phyloP scores from a whole-genome alignment of 305 asterid species.

The Fraxinus sp. region DNA sequence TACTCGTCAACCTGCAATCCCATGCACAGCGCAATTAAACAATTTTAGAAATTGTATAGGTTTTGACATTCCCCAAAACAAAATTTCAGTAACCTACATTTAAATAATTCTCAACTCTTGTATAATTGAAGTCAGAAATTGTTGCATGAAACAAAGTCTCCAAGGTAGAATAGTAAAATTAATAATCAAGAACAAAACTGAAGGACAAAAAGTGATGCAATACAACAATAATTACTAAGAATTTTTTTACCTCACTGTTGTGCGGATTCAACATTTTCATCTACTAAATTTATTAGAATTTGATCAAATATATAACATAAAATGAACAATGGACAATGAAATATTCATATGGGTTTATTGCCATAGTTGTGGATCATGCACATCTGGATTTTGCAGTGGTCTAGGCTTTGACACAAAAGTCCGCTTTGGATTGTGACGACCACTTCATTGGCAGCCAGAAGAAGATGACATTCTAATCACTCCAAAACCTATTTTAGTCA shows the following conservation, averaged over 20 bases:
- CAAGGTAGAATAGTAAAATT: too few relatives aligned
- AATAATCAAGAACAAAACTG: too few relatives aligned
- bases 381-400: not conserved
- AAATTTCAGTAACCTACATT: not conserved
- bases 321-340: not conserved
- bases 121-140: not conserved
- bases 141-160: too few relatives aligned
- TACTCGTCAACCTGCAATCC: slow-evolving; percentile 37
- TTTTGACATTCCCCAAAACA: not conserved
- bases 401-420: not conserved
- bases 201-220: not conserved
- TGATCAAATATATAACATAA: not conserved
- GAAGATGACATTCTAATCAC: not conserved
- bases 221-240: too few relatives aligned
- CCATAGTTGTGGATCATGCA: not conserved
- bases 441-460: not conserved
- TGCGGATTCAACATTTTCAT: not conserved
- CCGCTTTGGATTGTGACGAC: not conserved
- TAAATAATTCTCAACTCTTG: not conserved
- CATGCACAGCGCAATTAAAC: not conserved
- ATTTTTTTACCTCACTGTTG: too few relatives aligned
- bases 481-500: not conserved
- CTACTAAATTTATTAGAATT: not conserved
- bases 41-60: not conserved
- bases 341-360: not conserved